Evolutionary conservation across 768 basidiomycete genomes (phyloP).

Genomic region (Ramaria sp.): DNA sequence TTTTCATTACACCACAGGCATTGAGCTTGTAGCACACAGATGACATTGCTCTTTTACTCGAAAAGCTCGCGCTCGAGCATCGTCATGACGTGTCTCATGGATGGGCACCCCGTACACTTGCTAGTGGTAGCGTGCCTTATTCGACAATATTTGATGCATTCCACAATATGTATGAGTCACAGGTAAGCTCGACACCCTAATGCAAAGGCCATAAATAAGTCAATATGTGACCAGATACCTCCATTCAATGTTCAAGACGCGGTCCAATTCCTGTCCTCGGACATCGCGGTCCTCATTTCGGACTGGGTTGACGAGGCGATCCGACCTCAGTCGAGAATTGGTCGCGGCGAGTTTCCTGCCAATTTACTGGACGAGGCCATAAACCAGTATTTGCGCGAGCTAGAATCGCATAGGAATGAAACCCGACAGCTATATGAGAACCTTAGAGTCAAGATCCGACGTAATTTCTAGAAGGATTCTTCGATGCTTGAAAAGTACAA

Average conservation of each 20-base stretch:
- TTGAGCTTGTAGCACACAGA: constrained; percentile 30
- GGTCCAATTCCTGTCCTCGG: constrained; percentile 69
- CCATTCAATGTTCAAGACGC: constrained; percentile 76
- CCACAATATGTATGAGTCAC: constrained; percentile 80
- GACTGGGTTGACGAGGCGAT: constrained; percentile 78
- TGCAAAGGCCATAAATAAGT: constrained; percentile 2
- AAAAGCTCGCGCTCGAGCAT: constrained; percentile 59
- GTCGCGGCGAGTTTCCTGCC: constrained; percentile 63
- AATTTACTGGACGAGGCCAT: constrained; percentile 64
- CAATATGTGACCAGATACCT: constrained; percentile 40
- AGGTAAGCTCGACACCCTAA: constrained; percentile 36
- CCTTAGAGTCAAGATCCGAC: constrained; percentile 58
- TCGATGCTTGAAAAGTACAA: no score
- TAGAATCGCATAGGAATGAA: constrained; percentile 50
- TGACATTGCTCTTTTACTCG: constrained; percentile 62
- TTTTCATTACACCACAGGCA: neutral
- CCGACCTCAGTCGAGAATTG: constrained; percentile 54
- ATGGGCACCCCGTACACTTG: constrained; percentile 73
- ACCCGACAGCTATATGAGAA: constrained; percentile 57
- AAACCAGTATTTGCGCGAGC: constrained; percentile 62
- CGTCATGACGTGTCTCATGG: constrained; percentile 51
- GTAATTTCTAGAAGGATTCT: constrained; percentile 46
- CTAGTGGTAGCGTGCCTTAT: constrained; percentile 73
- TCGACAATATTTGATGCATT: constrained; percentile 77
- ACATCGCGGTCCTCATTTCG: constrained; percentile 67